A percentile compares a stretch with the other conserved stretches of the same genome.
These are phyloP conservation scores for Calonectria pteridis DNA, from an alignment of 2,329 filamentous ascomycete species.

Conservation along the genomic window DNA sequence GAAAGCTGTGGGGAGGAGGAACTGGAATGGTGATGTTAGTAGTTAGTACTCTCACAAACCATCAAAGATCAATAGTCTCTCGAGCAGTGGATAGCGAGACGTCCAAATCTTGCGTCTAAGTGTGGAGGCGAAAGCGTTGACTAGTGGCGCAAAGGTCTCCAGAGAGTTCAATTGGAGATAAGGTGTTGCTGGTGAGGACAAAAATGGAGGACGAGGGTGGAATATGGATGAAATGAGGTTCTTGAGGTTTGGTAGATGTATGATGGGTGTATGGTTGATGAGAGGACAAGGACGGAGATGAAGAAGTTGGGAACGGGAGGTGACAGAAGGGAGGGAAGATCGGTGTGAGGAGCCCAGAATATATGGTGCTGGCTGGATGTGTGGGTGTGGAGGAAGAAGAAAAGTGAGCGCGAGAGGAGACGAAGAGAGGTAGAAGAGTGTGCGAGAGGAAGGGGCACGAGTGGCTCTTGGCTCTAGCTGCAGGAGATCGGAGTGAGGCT, in stretches of 20 bases:
- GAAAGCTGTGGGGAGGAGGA: constrained; percentile 25
- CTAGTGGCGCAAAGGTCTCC: not conserved
- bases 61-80: constrained; percentile 37
- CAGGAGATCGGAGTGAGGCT: constrained; percentile 44
- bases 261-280: constrained; percentile 8
- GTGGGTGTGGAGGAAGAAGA: constrained; percentile 35
- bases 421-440: constrained; percentile 42
- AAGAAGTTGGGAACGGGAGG: constrained; percentile 20
- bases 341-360: constrained; percentile 14
- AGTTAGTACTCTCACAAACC: constrained; percentile 50
- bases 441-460: constrained; percentile 44
- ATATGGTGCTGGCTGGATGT: constrained; percentile 8
- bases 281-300: not conserved
- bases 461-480: constrained; percentile 44
- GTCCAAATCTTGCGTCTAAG: not conserved
- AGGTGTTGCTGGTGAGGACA: constrained; percentile 20
- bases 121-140: not conserved
- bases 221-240: constrained; percentile 22
- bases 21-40: constrained; percentile 46
- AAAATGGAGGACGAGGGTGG: constrained; percentile 24
- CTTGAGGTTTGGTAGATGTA: constrained; percentile 14
- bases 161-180: constrained; percentile 11
- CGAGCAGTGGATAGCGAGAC: not conserved
- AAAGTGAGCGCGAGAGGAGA: constrained; percentile 42
- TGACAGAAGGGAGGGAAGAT: not conserved